Base-by-base conservation (phyloP, 331 rosid species). In the Acacia pycnantha region DNA sequence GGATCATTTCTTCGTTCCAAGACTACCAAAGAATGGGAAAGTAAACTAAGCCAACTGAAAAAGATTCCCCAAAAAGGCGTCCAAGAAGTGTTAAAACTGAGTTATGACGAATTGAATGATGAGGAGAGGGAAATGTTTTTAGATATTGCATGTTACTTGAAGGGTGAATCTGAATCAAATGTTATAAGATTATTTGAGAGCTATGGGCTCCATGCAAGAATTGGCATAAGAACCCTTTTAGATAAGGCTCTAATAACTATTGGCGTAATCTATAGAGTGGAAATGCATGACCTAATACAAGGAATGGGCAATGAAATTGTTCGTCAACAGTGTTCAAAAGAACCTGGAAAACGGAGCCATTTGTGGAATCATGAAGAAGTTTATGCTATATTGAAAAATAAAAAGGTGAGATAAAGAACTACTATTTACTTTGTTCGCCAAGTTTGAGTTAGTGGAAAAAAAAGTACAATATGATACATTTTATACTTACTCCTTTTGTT, bases 221-320 rank as follows among this genome's bases (percentile, higher is more conserved):
- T 15, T 21, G 86, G 86, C 50, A 11, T 87, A 2, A 35, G 2
- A 7, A 29, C 9, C 35, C 79, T 83, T 16, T 13, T 6, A 21
- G 82, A 78, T 13, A 83, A 66, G 33, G 71, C 81, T 73, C 77
- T 86, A 0, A 13, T 83, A 37, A 76, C 77, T 0, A 22, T 65
- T 3, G 2, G 3, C 41, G 21, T 21, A 1, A 3, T n/a, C 11
- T 54, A 2, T 56, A 56, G n/a, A 26, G 6, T 8, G 14, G 2
- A n/a, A 3, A 67, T 85, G 85, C 80, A 85, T 77, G 67, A 72
- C 24, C 67, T 81, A 61, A 3, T 81, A 43, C 77, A 81, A 33
- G 29, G 67, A 70, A 81, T 85, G 88, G 88, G 83, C 14, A 44
- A 1, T 0, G 69, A 53, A 31, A 64, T 81, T 6, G 73, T 81